Evolutionary conservation across 768 basidiomycete species (phyloP).

Genomic region (Phlegmacium glaucopus): DNA sequence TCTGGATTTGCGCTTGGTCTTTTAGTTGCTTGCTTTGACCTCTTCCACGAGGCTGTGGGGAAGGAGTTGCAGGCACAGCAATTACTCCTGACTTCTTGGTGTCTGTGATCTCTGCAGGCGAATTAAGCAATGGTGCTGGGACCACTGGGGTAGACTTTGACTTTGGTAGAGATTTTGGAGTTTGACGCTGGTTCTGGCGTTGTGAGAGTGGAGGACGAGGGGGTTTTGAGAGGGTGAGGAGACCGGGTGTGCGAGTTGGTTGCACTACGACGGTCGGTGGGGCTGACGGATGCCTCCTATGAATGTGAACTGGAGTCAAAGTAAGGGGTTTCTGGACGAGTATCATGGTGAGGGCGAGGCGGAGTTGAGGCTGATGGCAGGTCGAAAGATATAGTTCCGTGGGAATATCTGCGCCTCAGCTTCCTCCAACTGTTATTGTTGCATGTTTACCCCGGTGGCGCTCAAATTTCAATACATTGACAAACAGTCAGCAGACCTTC

Average conservation of each 20-base stretch:
- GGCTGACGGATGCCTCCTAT: conserved; percentile 68
- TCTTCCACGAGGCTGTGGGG: conserved; percentile 28
- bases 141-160: conserved; percentile 21
- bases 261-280: conserved; percentile 52
- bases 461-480: no score
- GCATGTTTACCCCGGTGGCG: conserved; percentile 21
- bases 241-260: conserved; percentile 70
- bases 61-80: conserved; percentile 26
- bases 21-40: conserved; percentile 24
- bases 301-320: conserved; percentile 32
- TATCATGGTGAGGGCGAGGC: conserved; percentile 36
- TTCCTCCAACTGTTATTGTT: conserved; percentile 17
- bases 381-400: conserved; percentile 14
- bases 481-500: no score
- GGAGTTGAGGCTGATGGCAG: conserved; percentile 13
- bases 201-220: conserved; percentile 15
- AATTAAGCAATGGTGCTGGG: conserved; percentile 24
- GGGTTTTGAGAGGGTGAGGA: conserved; percentile 68
- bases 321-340: conserved; percentile 44
- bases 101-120: conserved; percentile 21
- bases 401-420: conserved; percentile 1
- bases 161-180: conserved; percentile 27
- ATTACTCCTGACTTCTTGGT: conserved; percentile 20
- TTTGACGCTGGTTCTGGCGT: conserved; percentile 21
- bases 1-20: conserved; percentile 25